Base-by-base conservation (phyloP, 495 filamentous ascomycete genomes). In the Aspergillus coremiiformis region DNA sequence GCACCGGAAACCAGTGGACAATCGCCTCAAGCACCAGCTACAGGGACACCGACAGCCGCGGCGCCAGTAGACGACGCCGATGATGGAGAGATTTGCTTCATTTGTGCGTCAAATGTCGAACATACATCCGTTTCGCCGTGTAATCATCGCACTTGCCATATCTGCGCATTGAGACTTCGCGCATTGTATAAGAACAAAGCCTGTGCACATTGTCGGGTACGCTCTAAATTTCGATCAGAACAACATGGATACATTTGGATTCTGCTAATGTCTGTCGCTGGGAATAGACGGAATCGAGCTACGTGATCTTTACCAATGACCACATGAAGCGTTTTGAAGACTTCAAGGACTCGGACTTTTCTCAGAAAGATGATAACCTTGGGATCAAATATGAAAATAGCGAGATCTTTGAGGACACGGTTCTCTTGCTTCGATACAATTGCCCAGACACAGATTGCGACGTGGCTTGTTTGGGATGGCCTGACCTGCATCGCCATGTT, bases 71-170 rank as follows among this genome's bases (percentile, higher is more conserved):
- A 77, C 10, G 78, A 83, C 51, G 82, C 81, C 33, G 74, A 76
- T 21, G 87, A 92, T 54, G 81, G 77, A 8, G 88, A 95, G 45
- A 77, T 95, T 49, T 99, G 93, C 76, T 97, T 96, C 69, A 97
- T 99, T 54, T 99, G 93, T 66, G 90, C 94, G 21, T 92, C 87
- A 35, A 79, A 81, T 1, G 84, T 97, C 45, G 79, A 82, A 43
- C 90, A 96, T 72, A 84, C 84, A 47, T 84, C 89, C 3, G 79
- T 97, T 42, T 82, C 90, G 15, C 93, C 93, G 12, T 98, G 93
- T 68, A 96, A 93, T 65, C 94, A 98, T 70, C 78, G 84, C 17
- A 95, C 90, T 9, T 98, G 93, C 66, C 93, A 97, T 70, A 94
- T 97, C 48, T 98, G 93, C 65, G 83, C 90, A 3, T 69, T 99